Evolutionary conservation across 2,329 filamentous ascomycete genomes (phyloP).

Genomic region (Verticillium zaregamsianum): DNA sequence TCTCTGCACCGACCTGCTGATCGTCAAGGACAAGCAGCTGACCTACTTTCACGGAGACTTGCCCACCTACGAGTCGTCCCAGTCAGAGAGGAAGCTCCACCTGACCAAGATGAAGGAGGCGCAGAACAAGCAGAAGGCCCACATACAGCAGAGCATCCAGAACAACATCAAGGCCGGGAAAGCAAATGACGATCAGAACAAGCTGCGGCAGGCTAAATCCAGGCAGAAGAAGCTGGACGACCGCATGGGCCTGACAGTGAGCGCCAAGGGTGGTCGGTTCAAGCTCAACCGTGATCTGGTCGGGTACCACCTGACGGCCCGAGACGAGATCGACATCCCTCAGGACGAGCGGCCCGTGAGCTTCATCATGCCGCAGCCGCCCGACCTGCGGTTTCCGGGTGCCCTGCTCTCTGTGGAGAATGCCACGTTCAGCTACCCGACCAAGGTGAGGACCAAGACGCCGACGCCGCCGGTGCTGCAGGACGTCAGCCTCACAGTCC

Average conservation of each 20-base stretch:
- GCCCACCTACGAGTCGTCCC: slow-evolving; percentile 64
- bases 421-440: slow-evolving; percentile 59
- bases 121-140: slow-evolving; percentile 73
- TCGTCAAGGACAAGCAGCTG: slow-evolving; percentile 68
- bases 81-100: slow-evolving; percentile 63
- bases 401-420: slow-evolving; percentile 69
- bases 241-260: slow-evolving; percentile 72
- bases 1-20: slow-evolving; percentile 71
- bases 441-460: slow-evolving; percentile 19
- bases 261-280: slow-evolving; percentile 67
- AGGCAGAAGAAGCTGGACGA: slow-evolving; percentile 83
- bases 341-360: slow-evolving; percentile 55
- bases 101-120: slow-evolving; percentile 75
- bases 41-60: slow-evolving; percentile 74
- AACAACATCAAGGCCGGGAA: slow-evolving; percentile 72
- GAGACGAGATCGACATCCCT: slow-evolving; percentile 70
- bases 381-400: slow-evolving; percentile 70
- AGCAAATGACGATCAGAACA: slow-evolving; percentile 77
- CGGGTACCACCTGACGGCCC: slow-evolving; percentile 54
- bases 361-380: slow-evolving; percentile 56
- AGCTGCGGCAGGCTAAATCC: slow-evolving; percentile 79
- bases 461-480: slow-evolving; percentile 46
- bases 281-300: slow-evolving; percentile 72
- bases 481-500: slow-evolving; percentile 63
- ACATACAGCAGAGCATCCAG: slow-evolving; percentile 74